A percentile compares a stretch with the other conserved stretches of the same genome.
Evolutionary conservation across 768 basidiomycete genomes (phyloP).

Genomic region (Cyclocybe cylindracea): DNA sequence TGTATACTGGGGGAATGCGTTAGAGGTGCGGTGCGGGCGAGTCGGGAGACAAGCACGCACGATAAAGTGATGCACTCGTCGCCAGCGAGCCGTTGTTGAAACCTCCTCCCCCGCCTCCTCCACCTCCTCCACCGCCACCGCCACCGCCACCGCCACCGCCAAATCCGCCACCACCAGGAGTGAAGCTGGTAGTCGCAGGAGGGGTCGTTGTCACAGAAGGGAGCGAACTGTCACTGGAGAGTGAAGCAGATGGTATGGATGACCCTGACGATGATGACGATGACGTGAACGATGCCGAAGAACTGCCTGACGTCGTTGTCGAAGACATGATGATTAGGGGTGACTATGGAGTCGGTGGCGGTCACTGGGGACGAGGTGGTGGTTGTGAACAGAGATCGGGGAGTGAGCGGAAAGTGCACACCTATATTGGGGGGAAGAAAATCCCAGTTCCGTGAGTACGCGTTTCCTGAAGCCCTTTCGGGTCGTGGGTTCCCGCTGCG

Average conservation of each 20-base stretch:
- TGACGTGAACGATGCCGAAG: not conserved
- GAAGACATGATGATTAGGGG: too few relatives aligned
- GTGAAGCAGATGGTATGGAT: not conserved
- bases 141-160: not conserved
- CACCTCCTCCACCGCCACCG: not conserved
- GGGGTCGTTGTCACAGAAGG: not conserved
- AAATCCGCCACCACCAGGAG: not conserved
- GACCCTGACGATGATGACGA: conserved; percentile 1
- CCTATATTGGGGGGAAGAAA: too few relatives aligned
- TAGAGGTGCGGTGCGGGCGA: not conserved
- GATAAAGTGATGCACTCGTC: conserved; percentile 32
- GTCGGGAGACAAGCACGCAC: conserved; percentile 21
- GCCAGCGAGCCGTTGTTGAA: conserved; percentile 12
- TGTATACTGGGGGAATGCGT: conserved; percentile 35
- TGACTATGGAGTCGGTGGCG: too few relatives aligned
- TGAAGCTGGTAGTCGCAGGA: not conserved
- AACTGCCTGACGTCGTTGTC: too few relatives aligned
- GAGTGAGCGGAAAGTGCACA: too few relatives aligned
- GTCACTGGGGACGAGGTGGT: too few relatives aligned
- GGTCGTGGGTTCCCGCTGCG: too few relatives aligned
- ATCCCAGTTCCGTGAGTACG: too few relatives aligned
- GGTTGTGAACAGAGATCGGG: too few relatives aligned
- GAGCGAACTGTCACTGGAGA: not conserved
- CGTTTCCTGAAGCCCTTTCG: too few relatives aligned
- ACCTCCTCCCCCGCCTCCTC: not conserved